These are phyloP conservation scores for Hordeum pubiflorum DNA, from an alignment of 202 grass and related monocot genomes.

Conservation along the genomic window DNA sequence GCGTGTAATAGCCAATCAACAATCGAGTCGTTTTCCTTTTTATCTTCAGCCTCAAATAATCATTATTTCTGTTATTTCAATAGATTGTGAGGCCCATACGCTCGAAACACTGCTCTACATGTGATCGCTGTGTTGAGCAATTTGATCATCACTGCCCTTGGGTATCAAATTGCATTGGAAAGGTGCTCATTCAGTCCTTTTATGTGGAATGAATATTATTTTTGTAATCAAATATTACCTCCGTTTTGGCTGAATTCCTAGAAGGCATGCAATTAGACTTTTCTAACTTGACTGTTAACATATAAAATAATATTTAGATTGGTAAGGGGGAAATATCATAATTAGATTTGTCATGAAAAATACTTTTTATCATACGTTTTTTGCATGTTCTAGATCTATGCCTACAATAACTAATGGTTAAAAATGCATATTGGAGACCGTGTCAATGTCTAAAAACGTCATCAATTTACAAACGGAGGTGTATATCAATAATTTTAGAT, in stretches of 20 bases:
- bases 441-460: background rate
- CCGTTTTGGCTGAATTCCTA: background rate
- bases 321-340: background rate
- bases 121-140: conserved; percentile 89
- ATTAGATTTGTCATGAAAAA: background rate
- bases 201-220: background rate
- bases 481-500: background rate
- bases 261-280: background rate
- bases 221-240: background rate
- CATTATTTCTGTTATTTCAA: conserved; percentile 22
- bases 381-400: background rate
- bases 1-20: background rate
- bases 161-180: conserved; percentile 98
- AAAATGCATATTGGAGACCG: background rate
- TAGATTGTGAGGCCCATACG: conserved; percentile 90
- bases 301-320: background rate
- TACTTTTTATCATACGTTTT: background rate
- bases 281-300: background rate
- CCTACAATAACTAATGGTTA: background rate
- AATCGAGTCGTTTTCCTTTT: background rate
- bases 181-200: conserved; percentile 38
- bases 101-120: conserved; percentile 97
- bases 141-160: conserved; percentile 98
- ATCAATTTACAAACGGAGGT: background rate
- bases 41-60: conserved; percentile 1